Conservation (phyloP, 83 land plant genomes). For the Picea abies region DNA sequence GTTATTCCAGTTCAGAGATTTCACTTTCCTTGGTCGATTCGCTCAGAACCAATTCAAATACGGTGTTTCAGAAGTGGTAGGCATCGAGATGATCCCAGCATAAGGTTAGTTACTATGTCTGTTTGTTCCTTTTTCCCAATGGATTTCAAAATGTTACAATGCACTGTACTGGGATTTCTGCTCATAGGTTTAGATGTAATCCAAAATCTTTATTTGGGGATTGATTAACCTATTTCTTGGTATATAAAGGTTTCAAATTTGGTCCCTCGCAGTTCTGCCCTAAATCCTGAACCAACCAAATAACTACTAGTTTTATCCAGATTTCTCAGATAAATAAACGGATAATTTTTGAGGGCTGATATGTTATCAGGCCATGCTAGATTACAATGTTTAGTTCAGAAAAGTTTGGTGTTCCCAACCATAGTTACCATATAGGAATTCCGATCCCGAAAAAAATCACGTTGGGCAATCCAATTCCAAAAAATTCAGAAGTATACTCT, state of each 20-base stretch:
- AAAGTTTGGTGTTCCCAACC: not conserved
- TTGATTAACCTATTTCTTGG: not conserved
- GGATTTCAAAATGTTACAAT: not conserved
- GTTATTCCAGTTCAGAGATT: conserved; percentile 9
- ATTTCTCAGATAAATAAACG: not conserved
- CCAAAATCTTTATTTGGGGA: not conserved
- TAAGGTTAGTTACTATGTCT: conserved; percentile 6
- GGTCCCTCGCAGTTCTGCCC: not conserved
- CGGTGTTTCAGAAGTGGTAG: conserved; percentile 4
- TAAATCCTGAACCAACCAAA: not conserved
- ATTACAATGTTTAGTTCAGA: not conserved
- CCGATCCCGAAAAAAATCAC: not conserved
- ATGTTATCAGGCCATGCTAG: not conserved
- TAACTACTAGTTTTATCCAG: not conserved
- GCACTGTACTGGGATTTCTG: not conserved
- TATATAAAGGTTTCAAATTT: not conserved
- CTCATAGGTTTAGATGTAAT: not conserved
- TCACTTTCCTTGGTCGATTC: not conserved
- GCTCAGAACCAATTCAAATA: not conserved
- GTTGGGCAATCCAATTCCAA: not conserved
- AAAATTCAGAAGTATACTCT: no score
- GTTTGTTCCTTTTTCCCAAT: not conserved
- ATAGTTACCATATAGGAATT: not conserved
- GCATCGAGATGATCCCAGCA: conserved; percentile 12
- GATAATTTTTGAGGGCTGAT: not conserved